phyloP scores from a whole-genome alignment of 2,329 filamentous ascomycete genomes.

The Colletotrichum falcatum region DNA sequence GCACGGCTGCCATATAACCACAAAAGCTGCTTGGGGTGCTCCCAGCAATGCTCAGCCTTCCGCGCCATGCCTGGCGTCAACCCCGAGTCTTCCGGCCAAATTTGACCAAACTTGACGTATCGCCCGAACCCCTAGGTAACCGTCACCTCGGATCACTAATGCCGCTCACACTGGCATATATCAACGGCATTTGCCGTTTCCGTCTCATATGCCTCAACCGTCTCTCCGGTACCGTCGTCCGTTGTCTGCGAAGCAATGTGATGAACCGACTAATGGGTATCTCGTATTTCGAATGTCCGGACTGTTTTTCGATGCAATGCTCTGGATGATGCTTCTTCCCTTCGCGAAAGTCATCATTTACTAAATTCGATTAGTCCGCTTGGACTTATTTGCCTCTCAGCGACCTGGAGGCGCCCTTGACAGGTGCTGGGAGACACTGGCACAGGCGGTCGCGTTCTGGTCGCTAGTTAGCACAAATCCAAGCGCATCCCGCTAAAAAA shows the following conservation, averaged over 20 bases:
- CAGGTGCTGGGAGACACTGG: constrained; percentile 65
- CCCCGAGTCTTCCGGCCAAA: constrained; percentile 34
- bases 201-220: constrained; percentile 17
- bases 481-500: constrained; percentile 9
- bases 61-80: background rate
- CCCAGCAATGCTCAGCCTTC: constrained; percentile 22
- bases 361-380: constrained; percentile 10
- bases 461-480: constrained; percentile 11
- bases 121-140: constrained; percentile 3
- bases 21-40: background rate
- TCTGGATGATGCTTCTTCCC: constrained; percentile 16
- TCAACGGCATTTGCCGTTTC: background rate
- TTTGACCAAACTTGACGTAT: constrained; percentile 11
- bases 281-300: constrained; percentile 37
- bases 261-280: constrained; percentile 39
- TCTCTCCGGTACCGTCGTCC: constrained; percentile 9
- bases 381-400: constrained; percentile 37
- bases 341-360: constrained; percentile 10
- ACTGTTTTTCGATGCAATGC: constrained; percentile 34
- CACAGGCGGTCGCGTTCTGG: constrained; percentile 67
- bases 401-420: constrained; percentile 61
- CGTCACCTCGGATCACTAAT: constrained; percentile 20
- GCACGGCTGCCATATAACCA: constrained; percentile 6
- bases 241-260: constrained; percentile 36
- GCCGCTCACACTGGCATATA: constrained; percentile 5